Evolutionary conservation across 768 basidiomycete genomes (phyloP).

Genomic region (Russula vinacea): DNA sequence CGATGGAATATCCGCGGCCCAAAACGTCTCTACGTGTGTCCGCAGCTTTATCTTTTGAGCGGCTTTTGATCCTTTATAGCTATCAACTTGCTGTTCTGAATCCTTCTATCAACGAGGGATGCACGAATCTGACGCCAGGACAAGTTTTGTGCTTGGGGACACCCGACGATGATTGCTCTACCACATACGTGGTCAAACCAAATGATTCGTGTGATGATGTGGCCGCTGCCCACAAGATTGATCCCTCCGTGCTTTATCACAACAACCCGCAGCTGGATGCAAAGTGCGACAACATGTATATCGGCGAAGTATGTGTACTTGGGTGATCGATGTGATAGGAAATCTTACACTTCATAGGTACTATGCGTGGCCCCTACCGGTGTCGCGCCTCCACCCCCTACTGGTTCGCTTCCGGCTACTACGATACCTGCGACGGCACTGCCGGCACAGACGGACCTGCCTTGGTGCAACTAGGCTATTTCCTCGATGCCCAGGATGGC

Average conservation of each 20-base stretch:
- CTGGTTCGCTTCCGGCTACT: background rate
- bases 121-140: conserved; percentile 57
- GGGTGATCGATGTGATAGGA: background rate
- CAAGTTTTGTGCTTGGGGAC: conserved; percentile 59
- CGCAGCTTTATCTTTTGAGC: background rate
- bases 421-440: conserved; percentile 1
- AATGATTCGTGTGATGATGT: conserved; percentile 63
- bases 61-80: conserved; percentile 38
- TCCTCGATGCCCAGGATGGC: background rate
- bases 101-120: conserved; percentile 43
- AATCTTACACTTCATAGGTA: conserved; percentile 4
- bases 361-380: conserved; percentile 1
- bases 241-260: conserved; percentile 49
- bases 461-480: conserved; percentile 17
- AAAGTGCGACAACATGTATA: conserved; percentile 63
- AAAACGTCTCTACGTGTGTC: conserved; percentile 62
- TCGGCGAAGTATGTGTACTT: conserved; percentile 59
- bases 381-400: background rate
- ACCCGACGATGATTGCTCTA: conserved; percentile 56
- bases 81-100: conserved; percentile 74
- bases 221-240: conserved; percentile 40
- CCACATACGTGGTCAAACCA: conserved; percentile 52
- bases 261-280: conserved; percentile 75
- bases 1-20: conserved; percentile 59
- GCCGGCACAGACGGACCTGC: conserved; percentile 6